Percentiles rank a stretch among this genome's conserved stretches.
phyloP scores from a whole-genome alignment of 2,329 filamentous ascomycete genomes.

The Cercospora brassicicola region DNA sequence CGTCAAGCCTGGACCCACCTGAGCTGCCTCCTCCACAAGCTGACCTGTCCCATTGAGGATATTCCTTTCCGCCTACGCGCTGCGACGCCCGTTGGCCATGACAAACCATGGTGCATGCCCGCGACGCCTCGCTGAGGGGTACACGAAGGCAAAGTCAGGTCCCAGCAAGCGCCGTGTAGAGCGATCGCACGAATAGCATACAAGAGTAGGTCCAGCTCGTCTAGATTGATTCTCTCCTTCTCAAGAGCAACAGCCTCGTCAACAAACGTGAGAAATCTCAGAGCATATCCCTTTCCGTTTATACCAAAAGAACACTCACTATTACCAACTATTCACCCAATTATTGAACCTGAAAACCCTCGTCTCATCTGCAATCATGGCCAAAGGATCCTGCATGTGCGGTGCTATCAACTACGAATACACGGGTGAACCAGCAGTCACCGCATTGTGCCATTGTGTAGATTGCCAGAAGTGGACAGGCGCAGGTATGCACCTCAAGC shows the following conservation, averaged over 20 bases:
- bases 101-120: background rate
- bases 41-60: background rate
- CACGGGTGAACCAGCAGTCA: slow-evolving; percentile 34
- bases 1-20: slow-evolving; percentile 2
- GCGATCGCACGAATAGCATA: background rate
- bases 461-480: slow-evolving; percentile 60
- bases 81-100: background rate
- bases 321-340: background rate
- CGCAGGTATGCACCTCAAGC: slow-evolving; percentile 28
- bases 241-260: background rate
- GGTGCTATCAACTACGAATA: slow-evolving; percentile 34
- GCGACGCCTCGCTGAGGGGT: background rate
- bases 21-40: slow-evolving; percentile 3
- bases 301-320: no score
- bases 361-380: slow-evolving; percentile 17
- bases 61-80: background rate
- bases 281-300: no score
- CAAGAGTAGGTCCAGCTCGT: background rate
- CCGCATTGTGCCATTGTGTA: slow-evolving; percentile 48
- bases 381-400: slow-evolving; percentile 38
- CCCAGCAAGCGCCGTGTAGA: background rate
- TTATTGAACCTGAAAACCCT: background rate
- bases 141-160: background rate
- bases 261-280: no score
- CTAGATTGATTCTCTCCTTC: background rate